Evolutionary conservation across 306 rosid genomes (phyloP).

Genomic region (Acacia acuminata): DNA sequence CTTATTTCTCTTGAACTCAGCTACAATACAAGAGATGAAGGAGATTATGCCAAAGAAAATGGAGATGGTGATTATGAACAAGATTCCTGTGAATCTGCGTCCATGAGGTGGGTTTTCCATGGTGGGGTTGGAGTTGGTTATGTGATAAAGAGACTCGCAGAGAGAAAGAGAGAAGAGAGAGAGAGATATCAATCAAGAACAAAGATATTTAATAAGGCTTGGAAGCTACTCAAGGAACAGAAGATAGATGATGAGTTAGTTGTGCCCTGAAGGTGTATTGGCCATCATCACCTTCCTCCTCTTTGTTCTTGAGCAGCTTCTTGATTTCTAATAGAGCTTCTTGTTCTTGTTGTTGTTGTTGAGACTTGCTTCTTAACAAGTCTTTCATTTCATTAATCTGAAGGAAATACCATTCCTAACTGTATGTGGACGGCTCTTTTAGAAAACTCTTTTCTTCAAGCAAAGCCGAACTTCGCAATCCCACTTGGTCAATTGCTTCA

Average conservation of each 20-base stretch:
- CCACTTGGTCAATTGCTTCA: slow-evolving; percentile 41
- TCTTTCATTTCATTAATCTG: slow-evolving; percentile 56
- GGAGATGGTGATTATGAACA: slow-evolving; percentile 41
- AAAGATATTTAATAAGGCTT: slow-evolving; percentile 24
- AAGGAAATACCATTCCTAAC: slow-evolving; percentile 62
- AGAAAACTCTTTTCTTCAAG: slow-evolving; percentile 14
- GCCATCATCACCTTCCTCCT: slow-evolving; percentile 9
- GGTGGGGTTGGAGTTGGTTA: slow-evolving; percentile 10
- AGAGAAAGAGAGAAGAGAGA: background rate
- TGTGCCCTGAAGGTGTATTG: slow-evolving; percentile 20
- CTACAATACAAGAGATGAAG: slow-evolving; percentile 64
- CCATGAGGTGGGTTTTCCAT: slow-evolving; percentile 57
- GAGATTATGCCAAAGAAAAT: slow-evolving; percentile 65
- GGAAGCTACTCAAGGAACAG: slow-evolving; percentile 51
- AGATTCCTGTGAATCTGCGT: slow-evolving; percentile 34
- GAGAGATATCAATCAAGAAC: background rate
- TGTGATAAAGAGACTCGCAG: slow-evolving; percentile 18
- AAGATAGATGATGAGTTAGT: slow-evolving; percentile 32
- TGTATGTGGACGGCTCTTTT: slow-evolving; percentile 30
- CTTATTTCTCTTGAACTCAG: slow-evolving; percentile 67
- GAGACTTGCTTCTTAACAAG: slow-evolving; percentile 42
- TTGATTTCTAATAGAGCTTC: slow-evolving; percentile 36
- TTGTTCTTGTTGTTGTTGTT: background rate
- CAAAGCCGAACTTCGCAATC: background rate
- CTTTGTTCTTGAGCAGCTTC: slow-evolving; percentile 32